Base-by-base conservation (phyloP, 352 stramenopile species). In the Pythium aquatile region DNA sequence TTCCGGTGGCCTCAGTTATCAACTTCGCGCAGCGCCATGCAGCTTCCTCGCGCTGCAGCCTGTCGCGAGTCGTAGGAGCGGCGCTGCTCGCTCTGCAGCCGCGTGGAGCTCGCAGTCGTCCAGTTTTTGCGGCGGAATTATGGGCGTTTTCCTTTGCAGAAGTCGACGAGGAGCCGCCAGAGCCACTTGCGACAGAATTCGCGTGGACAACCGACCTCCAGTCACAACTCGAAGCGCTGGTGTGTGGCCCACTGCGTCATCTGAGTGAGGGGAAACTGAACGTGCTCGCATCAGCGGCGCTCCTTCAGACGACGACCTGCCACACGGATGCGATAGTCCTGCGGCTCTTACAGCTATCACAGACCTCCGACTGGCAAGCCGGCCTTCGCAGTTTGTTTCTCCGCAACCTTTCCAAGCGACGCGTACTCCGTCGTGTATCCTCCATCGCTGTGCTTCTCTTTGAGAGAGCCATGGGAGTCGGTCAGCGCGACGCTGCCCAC, bases 1-100 rank as follows among this genome's bases (percentile, higher is more conserved):
- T 40, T 2, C 17, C n/a, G 26, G 29, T 30, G n/a, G 44, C 44
- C 11, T 24, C 39, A 40, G 28, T 59, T 7, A 5, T 60, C 3
- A 40, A 60, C 17, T 28, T 17, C 2, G 14, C 53, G 16, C 35
- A 54, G 13, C 29, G 33, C 2, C 20, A 47, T 8, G 8, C 17
- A 7, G 30, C 5, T 5, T 40, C 55, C 2, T 20, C 28, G 1
- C 11, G 53, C 3, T 28, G 48, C 8, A 24, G 16, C 24, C 35
- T 60, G 14, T 39, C 29, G 11, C 17, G 39, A 5, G 37, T 63
- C 2, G 11, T 69, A 7, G 8, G 35, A 16, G 28, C 56, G 1
- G 56, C 55, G 1, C 33, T 69, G n/a, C 42, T 69, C 3, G 14
- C 56, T 13, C 42, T 69, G 4, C 55, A 69, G 40, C 63, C 63